Conservation (phyloP, 2,329 filamentous ascomycete genomes). For the Colletotrichum paranaense region DNA sequence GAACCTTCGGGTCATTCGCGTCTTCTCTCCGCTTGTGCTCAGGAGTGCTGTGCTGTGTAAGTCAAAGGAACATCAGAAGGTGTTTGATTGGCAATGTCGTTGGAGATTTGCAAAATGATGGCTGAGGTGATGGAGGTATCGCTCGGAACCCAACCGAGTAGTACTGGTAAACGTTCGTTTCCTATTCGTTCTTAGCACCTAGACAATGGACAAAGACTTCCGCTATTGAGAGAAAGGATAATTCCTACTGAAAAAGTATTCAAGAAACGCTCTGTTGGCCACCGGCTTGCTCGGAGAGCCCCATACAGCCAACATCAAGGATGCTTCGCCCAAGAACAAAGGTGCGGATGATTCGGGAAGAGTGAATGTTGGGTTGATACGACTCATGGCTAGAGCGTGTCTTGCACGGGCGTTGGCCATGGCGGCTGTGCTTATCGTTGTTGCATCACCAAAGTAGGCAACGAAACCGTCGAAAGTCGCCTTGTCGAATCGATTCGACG, state of each 20-base stretch:
- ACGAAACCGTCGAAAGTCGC: constrained; percentile 58
- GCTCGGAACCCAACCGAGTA: constrained; percentile 21
- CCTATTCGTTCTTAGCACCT: not conserved
- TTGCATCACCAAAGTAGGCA: constrained; percentile 54
- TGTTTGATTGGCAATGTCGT: not conserved
- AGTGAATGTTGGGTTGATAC: constrained; percentile 58
- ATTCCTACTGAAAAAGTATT: constrained; percentile 58
- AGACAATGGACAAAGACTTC: too few relatives aligned
- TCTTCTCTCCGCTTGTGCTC: too few relatives aligned
- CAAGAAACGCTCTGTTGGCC: constrained; percentile 51
- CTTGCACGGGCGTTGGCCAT: constrained; percentile 54
- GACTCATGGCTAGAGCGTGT: constrained; percentile 55
- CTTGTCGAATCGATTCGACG: constrained; percentile 63
- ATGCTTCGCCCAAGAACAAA: constrained; percentile 61
- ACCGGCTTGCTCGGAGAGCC: constrained; percentile 53
- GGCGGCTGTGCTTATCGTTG: constrained; percentile 51
- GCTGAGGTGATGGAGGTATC: not conserved
- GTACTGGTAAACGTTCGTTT: constrained; percentile 24
- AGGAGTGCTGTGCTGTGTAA: not conserved
- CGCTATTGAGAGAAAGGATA: too few relatives aligned
- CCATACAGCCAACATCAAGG: constrained; percentile 60
- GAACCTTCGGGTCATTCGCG: too few relatives aligned
- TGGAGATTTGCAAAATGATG: not conserved
- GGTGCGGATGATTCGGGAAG: constrained; percentile 53
- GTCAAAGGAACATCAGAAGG: constrained; percentile 9